Conservation (phyloP, 2,329 filamentous ascomycete genomes). For the Colletotrichum nymphaeae region DNA sequence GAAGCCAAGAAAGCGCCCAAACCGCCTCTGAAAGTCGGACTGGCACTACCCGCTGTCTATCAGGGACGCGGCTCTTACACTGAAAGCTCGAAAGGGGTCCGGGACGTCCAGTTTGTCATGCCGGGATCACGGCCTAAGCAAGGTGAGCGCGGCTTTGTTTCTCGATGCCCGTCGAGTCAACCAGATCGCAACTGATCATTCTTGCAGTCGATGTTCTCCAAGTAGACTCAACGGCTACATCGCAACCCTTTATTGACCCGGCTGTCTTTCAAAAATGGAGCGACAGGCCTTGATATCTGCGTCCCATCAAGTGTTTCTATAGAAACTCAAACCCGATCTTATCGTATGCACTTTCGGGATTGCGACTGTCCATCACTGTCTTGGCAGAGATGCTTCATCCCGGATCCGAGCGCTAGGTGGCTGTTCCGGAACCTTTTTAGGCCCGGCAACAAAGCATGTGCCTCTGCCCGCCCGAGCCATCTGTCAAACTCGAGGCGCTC, state of each 20-base stretch:
- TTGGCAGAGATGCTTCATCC: not conserved
- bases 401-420: not conserved
- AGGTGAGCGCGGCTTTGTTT: conserved; percentile 6
- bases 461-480: not conserved
- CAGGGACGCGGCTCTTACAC: conserved; percentile 36
- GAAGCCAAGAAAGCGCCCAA: not conserved
- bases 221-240: conserved; percentile 37
- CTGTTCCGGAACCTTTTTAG: not conserved
- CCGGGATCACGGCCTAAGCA: conserved; percentile 31
- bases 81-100: conserved; percentile 21
- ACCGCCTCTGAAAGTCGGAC: conserved; percentile 3
- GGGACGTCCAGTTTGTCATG: conserved; percentile 27
- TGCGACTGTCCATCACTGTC: not conserved
- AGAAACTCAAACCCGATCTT: not conserved
- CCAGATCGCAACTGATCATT: not conserved
- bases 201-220: conserved; percentile 30
- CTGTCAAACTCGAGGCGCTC: not conserved
- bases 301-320: not conserved
- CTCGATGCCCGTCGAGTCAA: not conserved
- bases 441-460: not conserved
- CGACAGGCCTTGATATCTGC: conserved; percentile 6
- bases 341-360: not conserved
- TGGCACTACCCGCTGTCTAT: conserved; percentile 27
- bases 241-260: conserved; percentile 39
- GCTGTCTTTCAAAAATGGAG: conserved; percentile 31